phyloP scores from a whole-genome alignment of 2,329 filamentous ascomycete genomes.

The Aquanectria penicillioides region DNA sequence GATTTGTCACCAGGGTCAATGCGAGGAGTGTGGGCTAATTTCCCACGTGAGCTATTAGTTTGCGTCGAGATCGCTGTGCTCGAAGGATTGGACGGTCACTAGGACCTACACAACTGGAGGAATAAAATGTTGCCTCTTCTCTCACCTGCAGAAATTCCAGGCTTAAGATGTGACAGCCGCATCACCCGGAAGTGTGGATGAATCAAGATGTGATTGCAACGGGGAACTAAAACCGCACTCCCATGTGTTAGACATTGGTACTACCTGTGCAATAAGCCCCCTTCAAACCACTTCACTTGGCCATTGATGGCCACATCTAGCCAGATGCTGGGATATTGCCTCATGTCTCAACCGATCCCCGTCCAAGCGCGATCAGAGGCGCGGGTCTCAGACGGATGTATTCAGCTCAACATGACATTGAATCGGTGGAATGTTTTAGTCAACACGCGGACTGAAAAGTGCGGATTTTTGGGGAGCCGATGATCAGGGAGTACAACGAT shows the following conservation, averaged over 20 bases:
- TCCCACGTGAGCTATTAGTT: constrained; percentile 8
- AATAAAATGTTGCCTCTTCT: neutral
- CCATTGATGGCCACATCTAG: neutral
- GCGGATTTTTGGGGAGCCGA: no score
- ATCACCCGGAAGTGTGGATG: neutral
- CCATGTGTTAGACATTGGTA: neutral
- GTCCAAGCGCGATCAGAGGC: neutral
- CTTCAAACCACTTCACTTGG: neutral
- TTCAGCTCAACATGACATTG: neutral
- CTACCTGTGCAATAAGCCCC: neutral
- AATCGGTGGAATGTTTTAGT: no score
- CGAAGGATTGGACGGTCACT: neutral
- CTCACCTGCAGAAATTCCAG: neutral
- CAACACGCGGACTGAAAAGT: no score
- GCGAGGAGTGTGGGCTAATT: constrained; percentile 24
- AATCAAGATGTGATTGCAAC: neutral
- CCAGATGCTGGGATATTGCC: neutral
- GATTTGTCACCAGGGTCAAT: constrained; percentile 9
- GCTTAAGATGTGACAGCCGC: neutral
- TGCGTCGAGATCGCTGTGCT: neutral
- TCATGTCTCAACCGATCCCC: neutral
- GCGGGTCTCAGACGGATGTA: neutral
- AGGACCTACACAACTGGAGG: neutral
- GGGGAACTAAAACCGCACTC: neutral
- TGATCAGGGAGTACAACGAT: no score